A percentile compares a stretch with the other conserved stretches of the same genome.
Conservation (phyloP, 208 protist species). For the Crithidia fasciculata region DNA sequence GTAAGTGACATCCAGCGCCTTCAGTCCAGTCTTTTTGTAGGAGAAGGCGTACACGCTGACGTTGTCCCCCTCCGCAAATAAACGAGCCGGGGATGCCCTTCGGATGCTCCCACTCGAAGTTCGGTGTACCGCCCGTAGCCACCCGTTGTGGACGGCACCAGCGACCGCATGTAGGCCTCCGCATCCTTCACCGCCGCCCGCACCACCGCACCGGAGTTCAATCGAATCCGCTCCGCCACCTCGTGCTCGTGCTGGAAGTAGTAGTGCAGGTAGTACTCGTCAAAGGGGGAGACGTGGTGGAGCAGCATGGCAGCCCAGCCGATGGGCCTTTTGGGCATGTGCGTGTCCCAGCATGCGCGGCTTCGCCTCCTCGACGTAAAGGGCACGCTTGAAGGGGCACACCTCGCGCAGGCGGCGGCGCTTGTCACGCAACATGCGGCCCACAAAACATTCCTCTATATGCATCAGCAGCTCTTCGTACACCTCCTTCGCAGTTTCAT, state of each 20-base stretch:
- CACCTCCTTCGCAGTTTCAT: too few species aligned
- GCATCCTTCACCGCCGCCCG: background rate
- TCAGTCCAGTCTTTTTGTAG: background rate
- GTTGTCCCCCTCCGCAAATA: background rate
- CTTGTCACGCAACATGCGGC: conserved; percentile 5
- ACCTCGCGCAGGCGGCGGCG: background rate
- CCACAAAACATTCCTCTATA: conserved; percentile 11
- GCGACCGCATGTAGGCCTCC: background rate
- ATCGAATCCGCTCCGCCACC: background rate
- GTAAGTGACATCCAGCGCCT: too few species aligned
- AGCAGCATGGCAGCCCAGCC: conserved; percentile 9
- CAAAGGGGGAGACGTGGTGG: conserved; percentile 10
- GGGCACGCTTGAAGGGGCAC: background rate
- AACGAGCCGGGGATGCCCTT: background rate
- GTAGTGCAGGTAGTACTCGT: conserved; percentile 20
- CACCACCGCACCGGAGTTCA: background rate
- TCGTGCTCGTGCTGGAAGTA: conserved; percentile 21
- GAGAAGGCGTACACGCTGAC: conserved; percentile 6
- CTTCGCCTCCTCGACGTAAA: conserved; percentile 3
- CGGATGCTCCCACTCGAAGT: background rate
- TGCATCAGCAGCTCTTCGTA: background rate
- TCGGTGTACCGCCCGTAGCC: background rate
- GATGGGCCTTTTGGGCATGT: background rate
- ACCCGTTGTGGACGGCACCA: background rate
- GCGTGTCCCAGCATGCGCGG: background rate